A percentile compares a stretch with the other conserved stretches of the same genome.
Conservation (phyloP, 176 grass and related monocot species). For the Oryza glaberrima region DNA sequence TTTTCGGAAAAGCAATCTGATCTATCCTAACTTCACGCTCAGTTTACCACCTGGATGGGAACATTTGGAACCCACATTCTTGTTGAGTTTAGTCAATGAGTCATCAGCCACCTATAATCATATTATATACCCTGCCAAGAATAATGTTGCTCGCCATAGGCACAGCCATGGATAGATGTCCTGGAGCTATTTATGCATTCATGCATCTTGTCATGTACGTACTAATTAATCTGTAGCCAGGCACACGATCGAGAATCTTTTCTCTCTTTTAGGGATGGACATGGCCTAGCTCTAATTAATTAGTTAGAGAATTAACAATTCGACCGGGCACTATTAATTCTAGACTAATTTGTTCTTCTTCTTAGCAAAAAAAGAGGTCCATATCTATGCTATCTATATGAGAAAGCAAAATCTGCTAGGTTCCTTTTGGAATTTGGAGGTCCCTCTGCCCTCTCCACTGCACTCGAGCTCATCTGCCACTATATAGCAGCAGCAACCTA, state of each 20-base stretch:
- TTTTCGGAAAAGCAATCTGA: conserved; percentile 23
- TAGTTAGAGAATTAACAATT: conserved; percentile 11
- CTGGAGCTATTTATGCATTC: conserved; percentile 16
- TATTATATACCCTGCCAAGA: neutral
- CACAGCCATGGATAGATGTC: conserved; percentile 23
- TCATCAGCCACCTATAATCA: neutral
- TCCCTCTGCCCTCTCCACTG: neutral
- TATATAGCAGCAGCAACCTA: neutral
- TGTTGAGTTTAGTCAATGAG: conserved; percentile 4
- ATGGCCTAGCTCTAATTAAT: conserved; percentile 9
- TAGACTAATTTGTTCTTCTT: conserved; percentile 20
- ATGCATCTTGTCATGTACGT: neutral
- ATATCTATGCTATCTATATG: conserved; percentile 1
- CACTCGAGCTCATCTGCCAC: conserved; percentile 24
- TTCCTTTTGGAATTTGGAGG: conserved; percentile 40
- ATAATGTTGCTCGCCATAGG: conserved; percentile 35
- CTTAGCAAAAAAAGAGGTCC: conserved; percentile 11
- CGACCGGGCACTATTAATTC: neutral
- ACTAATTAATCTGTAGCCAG: neutral
- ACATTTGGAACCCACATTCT: conserved; percentile 36
- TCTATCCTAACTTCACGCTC: conserved; percentile 19
- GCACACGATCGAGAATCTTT: conserved; percentile 31
- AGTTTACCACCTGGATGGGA: conserved; percentile 11
- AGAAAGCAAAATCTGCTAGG: conserved; percentile 31
- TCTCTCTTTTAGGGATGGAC: neutral